These are phyloP conservation scores for Dillenia suffruticosa DNA, from an alignment of 164 flowering plant species.

Conservation along the genomic window DNA sequence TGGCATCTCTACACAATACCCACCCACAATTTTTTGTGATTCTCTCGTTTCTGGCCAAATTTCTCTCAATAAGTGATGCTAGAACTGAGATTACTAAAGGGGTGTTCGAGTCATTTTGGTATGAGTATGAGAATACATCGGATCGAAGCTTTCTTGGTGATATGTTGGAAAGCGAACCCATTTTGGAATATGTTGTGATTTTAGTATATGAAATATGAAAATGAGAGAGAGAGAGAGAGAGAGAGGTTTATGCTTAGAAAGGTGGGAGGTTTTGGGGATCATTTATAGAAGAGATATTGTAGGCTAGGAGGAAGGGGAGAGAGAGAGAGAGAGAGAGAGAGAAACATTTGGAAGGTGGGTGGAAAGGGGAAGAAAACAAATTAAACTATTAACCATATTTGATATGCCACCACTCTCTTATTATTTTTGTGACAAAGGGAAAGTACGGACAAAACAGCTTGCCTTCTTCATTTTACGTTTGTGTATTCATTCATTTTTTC, in stretches of 20 bases:
- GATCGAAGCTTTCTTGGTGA: constrained; percentile 77
- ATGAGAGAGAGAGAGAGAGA: constrained; percentile 1
- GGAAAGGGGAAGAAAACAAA: constrained; percentile 21
- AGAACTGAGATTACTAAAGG: constrained; percentile 84
- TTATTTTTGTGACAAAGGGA: constrained; percentile 11
- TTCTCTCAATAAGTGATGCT: constrained; percentile 81
- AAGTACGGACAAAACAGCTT: constrained; percentile 41
- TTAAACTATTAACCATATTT: constrained; percentile 24
- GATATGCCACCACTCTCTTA: constrained; percentile 7
- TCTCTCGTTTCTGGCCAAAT: constrained; percentile 61
- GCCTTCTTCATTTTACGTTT: background rate
- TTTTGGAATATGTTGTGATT: background rate
- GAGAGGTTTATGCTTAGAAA: too few relatives aligned
- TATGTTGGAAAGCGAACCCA: constrained; percentile 36
- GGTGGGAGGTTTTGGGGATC: background rate
- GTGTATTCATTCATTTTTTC: background rate
- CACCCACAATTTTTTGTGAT: constrained; percentile 31
- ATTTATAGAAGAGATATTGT: constrained; percentile 1
- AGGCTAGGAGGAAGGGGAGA: background rate
- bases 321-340: background rate
- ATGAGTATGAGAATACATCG: constrained; percentile 61
- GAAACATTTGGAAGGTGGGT: constrained; percentile 31
- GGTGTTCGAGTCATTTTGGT: constrained; percentile 41
- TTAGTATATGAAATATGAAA: too few relatives aligned
- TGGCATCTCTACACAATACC: constrained; percentile 17